A percentile compares a stretch with the other conserved stretches of the same genome.
Conservation (phyloP, 306 rosid genomes). For the Vicia faba region DNA sequence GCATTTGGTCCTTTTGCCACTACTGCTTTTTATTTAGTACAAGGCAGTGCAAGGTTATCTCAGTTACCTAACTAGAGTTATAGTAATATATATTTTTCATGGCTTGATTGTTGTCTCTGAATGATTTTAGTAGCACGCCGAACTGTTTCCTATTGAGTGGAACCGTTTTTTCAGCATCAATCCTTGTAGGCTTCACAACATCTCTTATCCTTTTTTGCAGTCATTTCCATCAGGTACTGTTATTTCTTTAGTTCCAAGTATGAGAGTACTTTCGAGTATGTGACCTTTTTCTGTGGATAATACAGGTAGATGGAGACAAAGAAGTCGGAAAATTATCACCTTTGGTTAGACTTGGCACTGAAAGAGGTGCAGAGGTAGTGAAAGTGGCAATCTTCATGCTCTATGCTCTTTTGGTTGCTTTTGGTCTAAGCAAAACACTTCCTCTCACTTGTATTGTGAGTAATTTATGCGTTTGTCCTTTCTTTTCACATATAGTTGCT, state of each 20-base stretch:
- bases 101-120: constrained; percentile 38
- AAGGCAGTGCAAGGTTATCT: constrained; percentile 67
- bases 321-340: constrained; percentile 91
- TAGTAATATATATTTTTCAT: constrained; percentile 28
- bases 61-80: constrained; percentile 21
- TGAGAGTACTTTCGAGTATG: constrained; percentile 26
- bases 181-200: constrained; percentile 86
- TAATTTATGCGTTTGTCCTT: constrained; percentile 3
- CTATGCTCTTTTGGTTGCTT: constrained; percentile 55
- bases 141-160: constrained; percentile 52
- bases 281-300: constrained; percentile 31
- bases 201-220: constrained; percentile 87
- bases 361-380: constrained; percentile 61
- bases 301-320: constrained; percentile 73
- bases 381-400: constrained; percentile 53
- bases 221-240: constrained; percentile 83
- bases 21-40: constrained; percentile 81
- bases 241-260: constrained; percentile 16
- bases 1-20: constrained; percentile 94
- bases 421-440: constrained; percentile 61
- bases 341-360: constrained; percentile 83
- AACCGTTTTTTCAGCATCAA: constrained; percentile 69
- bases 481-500: constrained; percentile 2
- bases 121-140: constrained; percentile 52
- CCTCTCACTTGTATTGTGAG: constrained; percentile 74